phyloP scores from a whole-genome alignment of 208 protist species.

The Leptomonas pyrrhocoris region DNA sequence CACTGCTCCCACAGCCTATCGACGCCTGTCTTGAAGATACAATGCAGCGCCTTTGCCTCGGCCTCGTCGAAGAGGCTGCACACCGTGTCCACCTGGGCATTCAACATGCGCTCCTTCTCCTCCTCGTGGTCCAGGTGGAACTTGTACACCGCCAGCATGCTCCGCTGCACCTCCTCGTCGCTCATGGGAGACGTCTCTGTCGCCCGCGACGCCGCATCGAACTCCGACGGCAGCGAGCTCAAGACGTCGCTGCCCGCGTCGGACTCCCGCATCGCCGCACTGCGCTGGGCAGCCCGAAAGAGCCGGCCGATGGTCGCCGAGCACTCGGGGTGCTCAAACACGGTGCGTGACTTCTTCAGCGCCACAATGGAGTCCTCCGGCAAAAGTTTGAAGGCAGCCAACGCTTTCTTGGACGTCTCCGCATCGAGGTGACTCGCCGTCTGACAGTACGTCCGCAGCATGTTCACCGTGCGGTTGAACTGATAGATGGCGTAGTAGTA shows the following conservation, averaged over 20 bases:
- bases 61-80: slow-evolving; percentile 27
- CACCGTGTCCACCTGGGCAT: slow-evolving; percentile 13
- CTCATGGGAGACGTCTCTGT: not conserved
- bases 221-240: too few species aligned
- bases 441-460: slow-evolving; percentile 21
- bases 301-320: not conserved
- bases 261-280: not conserved
- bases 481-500: slow-evolving; percentile 36
- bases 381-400: slow-evolving; percentile 19
- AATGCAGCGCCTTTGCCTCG: slow-evolving; percentile 9
- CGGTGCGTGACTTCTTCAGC: not conserved
- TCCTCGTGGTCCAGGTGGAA: not conserved
- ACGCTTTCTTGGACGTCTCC: not conserved
- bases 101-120: slow-evolving; percentile 2
- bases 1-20: slow-evolving; percentile 8
- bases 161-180: slow-evolving; percentile 4
- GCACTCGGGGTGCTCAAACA: not conserved
- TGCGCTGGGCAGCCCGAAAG: not conserved
- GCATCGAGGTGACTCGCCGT: not conserved
- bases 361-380: slow-evolving; percentile 7
- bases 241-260: too few species aligned
- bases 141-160: slow-evolving; percentile 9
- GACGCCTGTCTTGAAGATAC: slow-evolving; percentile 14
- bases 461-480: slow-evolving; percentile 35
- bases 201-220: not conserved